Evolutionary conservation across 331 rosid species (phyloP), one percentile per base, ranked within the genome.

Genomic region (Quercus tomentella): DNA sequence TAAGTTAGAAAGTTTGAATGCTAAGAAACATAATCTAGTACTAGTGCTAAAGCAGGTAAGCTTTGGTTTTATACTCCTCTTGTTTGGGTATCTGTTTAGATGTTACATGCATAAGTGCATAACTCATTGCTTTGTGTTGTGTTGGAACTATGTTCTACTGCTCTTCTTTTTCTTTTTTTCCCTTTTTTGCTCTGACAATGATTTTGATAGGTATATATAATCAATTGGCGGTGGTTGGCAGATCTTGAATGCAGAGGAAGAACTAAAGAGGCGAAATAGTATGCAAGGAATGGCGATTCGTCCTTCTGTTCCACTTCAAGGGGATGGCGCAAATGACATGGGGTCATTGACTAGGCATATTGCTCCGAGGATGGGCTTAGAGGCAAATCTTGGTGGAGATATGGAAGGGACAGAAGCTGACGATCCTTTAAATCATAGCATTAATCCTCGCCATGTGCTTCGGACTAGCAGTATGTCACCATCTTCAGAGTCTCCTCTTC

Each of bases 231-330:
- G 73, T 76, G 74, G 25, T 85, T 83, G 83, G 45, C 90, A 93
- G 99, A 93, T 96, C 74, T 87, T 96, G 79, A 85, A 84, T 80
- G 97, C 94, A n/a, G 99, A 96, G 87, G 99, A 96, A 84, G 99
- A 93, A 82, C 80, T 96, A 15, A 91, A 91, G 83, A 88, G 97
- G 76, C 87, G 94, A 65, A 89, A 45, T 57, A 84, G 81, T 75
- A 69, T 70, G 80, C 94, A 89, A 88, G 96, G 85, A 74, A 79
- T 70, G 72, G 80, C 76, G 4, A 63, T 58, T 82, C 90, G 91
- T 54, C 83, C 97, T 9, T 70, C 90, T 4, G 86, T 61, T 84
- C 88, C 87, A 1, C 88, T 75, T 82, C 97, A 88, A 79, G 84
- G 70, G 56, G 97, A 93, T 56, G 93, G 86, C 56, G 83, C 89